Base-by-base conservation (phyloP, 805 yeast species). In the Barnettozyma wickerhamii region DNA sequence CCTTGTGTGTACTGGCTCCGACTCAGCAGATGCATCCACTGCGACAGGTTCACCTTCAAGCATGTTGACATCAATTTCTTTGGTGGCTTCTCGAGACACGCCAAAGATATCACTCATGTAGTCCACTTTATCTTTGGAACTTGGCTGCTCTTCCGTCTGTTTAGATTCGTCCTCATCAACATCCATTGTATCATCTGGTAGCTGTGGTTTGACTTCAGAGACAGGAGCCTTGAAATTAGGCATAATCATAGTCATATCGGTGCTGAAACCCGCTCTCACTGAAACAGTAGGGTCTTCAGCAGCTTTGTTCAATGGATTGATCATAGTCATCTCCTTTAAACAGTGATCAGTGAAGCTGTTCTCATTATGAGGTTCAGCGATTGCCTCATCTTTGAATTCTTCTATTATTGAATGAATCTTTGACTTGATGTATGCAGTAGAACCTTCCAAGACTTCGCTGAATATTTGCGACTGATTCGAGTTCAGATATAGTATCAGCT, bases 161-260 rank as follows among this genome's bases (percentile, higher is more conserved):
- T n/a, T n/a, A n/a, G n/a, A n/a, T 4, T 32, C 49, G 2, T 36
- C 34, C 19, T 43, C 31, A 28, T 47, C 47, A 28, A 39, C 35
- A 20, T 42, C 48, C 50, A 44, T 45, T 6, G 23, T 37, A 19
- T 37, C 34, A 19, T 40, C 37, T 21, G 19, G 33, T 19, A 14
- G 13, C n/a, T n/a, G 24, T 9, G 19, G 17, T 10, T 29, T 31
- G 13, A 5, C 41, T 7, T 30, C 43, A 6, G 41, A 27, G 14
- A 4, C 19, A 10, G 19, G 13, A 6, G n/a, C 10, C 12, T 19
- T 33, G 27, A 29, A 49, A 7, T 47, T 55, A 2, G 71, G 68
- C 39, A 63, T 47, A 2, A 66, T 53, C 65, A 60, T 65, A 0
- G 71, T 65, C 64, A 66, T 61, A 42, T 65, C 70, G 6, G 63